Evolutionary conservation across 2,329 filamentous ascomycete genomes (phyloP).

Genomic region (Alternaria alternata): DNA sequence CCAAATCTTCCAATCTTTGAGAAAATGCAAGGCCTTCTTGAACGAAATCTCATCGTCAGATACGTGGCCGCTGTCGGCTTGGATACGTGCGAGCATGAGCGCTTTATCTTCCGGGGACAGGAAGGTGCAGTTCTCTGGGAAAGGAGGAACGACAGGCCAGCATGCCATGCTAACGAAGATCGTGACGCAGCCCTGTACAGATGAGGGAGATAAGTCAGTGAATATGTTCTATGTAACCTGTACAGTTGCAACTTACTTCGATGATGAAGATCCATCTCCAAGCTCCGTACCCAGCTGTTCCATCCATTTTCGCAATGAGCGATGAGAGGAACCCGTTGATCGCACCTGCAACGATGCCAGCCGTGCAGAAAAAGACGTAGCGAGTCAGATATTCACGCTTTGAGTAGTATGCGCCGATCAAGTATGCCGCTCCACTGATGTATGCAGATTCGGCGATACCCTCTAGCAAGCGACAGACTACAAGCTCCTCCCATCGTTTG

Average conservation of each 20-base stretch:
- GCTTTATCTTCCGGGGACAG: slow-evolving; percentile 60
- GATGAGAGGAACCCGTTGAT: slow-evolving; percentile 63
- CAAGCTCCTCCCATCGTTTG: slow-evolving; percentile 37
- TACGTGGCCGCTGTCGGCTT: slow-evolving; percentile 56
- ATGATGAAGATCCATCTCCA: slow-evolving; percentile 66
- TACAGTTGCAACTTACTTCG: slow-evolving; percentile 27
- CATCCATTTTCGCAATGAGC: slow-evolving; percentile 50
- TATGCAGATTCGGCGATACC: slow-evolving; percentile 44
- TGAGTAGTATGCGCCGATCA: slow-evolving; percentile 56
- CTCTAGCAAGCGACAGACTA: slow-evolving; percentile 41
- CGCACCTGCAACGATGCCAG: slow-evolving; percentile 62
- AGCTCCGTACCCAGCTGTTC: slow-evolving; percentile 30
- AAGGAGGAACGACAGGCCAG: slow-evolving; percentile 60
- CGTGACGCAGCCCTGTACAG: slow-evolving; percentile 60
- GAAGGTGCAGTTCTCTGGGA: slow-evolving; percentile 59
- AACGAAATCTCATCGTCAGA: slow-evolving; percentile 57
- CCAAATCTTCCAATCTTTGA: slow-evolving; percentile 66
- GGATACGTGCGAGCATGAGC: slow-evolving; percentile 62
- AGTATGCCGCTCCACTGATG: slow-evolving; percentile 39
- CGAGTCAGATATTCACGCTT: slow-evolving; percentile 63
- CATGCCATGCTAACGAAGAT: slow-evolving; percentile 57
- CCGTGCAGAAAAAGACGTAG: slow-evolving; percentile 61
- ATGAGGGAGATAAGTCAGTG: no score
- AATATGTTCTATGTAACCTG: no score
- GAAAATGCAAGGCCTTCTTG: slow-evolving; percentile 50